A percentile compares a stretch with the other conserved stretches of the same genome.
Evolutionary conservation across 257 asterid species (phyloP).

Genomic region (Ligustrum vulgare): DNA sequence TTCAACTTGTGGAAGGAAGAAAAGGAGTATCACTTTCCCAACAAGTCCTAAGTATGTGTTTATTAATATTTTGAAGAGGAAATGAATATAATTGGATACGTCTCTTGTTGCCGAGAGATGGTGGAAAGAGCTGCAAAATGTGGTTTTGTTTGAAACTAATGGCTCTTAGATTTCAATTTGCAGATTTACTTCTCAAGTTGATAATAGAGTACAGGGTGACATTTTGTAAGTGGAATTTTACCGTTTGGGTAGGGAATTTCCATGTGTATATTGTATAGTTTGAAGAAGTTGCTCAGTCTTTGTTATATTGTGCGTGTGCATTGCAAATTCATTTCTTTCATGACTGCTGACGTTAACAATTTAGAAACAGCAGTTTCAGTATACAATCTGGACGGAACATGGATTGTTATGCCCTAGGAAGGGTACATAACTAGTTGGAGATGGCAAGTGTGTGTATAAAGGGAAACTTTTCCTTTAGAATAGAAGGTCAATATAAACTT

Average conservation of each 20-base stretch:
- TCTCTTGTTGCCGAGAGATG: slow-evolving; percentile 9
- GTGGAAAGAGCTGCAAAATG: slow-evolving; percentile 20
- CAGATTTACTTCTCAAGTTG: slow-evolving; percentile 15
- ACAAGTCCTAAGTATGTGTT: too few relatives aligned
- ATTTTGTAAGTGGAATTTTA: slow-evolving; percentile 17
- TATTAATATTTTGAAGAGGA: too few relatives aligned
- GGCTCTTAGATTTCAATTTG: slow-evolving; percentile 17
- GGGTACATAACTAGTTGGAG: background rate
- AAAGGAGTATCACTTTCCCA: slow-evolving; percentile 10
- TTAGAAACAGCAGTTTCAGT: background rate
- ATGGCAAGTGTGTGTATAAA: background rate
- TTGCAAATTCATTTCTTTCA: background rate
- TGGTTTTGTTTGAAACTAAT: slow-evolving; percentile 4
- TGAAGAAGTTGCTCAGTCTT: slow-evolving; percentile 17
- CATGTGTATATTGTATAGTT: slow-evolving; percentile 19
- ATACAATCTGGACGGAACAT: background rate
- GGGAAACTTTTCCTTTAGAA: slow-evolving; percentile 7
- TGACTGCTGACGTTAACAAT: background rate
- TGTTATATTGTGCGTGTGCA: slow-evolving; percentile 13
- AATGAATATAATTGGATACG: slow-evolving; percentile 9
- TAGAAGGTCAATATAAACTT: background rate
- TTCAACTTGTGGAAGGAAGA: slow-evolving; percentile 12
- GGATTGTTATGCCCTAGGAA: too few relatives aligned
- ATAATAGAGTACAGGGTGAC: background rate
- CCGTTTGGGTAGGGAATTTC: slow-evolving; percentile 18